Percentiles rank a stretch among this genome's conserved stretches.
Evolutionary conservation across 345 rosid genomes (phyloP).

Genomic region (Anacardium occidentale): DNA sequence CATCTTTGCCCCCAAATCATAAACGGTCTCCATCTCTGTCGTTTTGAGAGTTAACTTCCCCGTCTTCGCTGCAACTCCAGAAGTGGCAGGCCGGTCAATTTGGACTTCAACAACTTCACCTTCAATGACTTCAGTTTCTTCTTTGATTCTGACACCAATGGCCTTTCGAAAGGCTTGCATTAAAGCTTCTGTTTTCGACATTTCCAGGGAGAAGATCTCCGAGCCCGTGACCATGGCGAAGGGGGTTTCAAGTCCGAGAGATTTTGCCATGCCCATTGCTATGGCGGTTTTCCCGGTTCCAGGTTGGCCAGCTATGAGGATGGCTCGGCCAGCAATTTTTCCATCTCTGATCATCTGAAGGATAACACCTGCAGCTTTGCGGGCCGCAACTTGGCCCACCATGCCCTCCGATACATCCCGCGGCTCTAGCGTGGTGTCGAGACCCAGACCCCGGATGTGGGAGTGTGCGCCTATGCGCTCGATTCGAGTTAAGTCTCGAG

Average conservation of each 20-base stretch:
- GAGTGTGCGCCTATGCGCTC: conserved; percentile 97
- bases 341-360: conserved; percentile 93
- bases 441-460: conserved; percentile 90
- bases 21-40: conserved; percentile 92
- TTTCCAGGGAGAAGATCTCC: conserved; percentile 86
- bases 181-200: conserved; percentile 93
- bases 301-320: conserved; percentile 91
- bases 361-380: conserved; percentile 92
- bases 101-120: conserved; percentile 94
- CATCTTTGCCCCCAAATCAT: conserved; percentile 90
- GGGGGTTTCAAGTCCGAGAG: conserved; percentile 90
- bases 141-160: conserved; percentile 87
- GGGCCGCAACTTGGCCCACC: conserved; percentile 58
- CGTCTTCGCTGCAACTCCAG: conserved; percentile 83
- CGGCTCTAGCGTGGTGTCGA: conserved; percentile 82
- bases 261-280: conserved; percentile 98
- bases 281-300: conserved; percentile 97
- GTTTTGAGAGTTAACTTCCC: conserved; percentile 93
- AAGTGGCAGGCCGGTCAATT: conserved; percentile 72
- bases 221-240: conserved; percentile 89
- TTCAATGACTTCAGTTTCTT: conserved; percentile 84
- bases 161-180: conserved; percentile 86
- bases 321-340: conserved; percentile 84
- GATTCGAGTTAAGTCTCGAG: conserved; percentile 81
- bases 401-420: conserved; percentile 40